These are phyloP conservation scores for Funneliformis geosporum DNA, from an alignment of 192 early-diverging fungal genomes.

Conservation along the genomic window DNA sequence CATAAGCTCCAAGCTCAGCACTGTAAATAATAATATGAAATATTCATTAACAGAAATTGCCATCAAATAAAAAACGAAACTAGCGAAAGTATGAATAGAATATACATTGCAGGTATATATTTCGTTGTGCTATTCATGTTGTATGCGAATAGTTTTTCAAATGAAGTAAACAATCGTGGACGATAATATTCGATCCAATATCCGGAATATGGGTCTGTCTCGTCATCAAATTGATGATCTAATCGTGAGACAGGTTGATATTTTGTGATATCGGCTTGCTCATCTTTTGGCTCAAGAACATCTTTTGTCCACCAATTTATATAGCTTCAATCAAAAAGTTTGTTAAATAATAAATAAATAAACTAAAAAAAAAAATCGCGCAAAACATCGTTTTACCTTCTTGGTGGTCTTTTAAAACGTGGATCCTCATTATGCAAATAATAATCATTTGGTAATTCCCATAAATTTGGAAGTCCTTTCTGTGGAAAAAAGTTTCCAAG, in stretches of 20 bases:
- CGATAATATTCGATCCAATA: slow-evolving; percentile 90
- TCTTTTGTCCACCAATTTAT: slow-evolving; percentile 63
- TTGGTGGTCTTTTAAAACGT: slow-evolving; percentile 36
- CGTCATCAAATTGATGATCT: slow-evolving; percentile 31
- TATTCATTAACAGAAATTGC: neutral
- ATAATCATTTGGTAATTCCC: slow-evolving; percentile 79
- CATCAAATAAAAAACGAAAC: neutral
- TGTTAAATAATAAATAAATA: neutral
- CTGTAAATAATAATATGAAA: neutral
- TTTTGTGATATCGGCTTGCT: slow-evolving; percentile 26
- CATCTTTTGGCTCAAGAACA: slow-evolving; percentile 40
- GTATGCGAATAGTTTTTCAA: slow-evolving; percentile 77
- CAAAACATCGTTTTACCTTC: slow-evolving; percentile 49
- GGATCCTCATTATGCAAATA: slow-evolving; percentile 76
- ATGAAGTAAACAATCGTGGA: slow-evolving; percentile 73
- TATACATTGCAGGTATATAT: slow-evolving; percentile 46
- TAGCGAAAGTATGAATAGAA: neutral
- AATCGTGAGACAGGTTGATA: slow-evolving; percentile 37
- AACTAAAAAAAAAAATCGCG: slow-evolving; percentile 21
- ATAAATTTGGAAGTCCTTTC: slow-evolving; percentile 58
- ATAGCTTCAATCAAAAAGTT: slow-evolving; percentile 51
- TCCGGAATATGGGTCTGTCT: slow-evolving; percentile 25
- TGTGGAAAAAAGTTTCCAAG: slow-evolving; percentile 70
- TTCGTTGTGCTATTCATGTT: slow-evolving; percentile 83
- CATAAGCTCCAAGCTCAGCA: slow-evolving; percentile 26